Evolutionary conservation across 352 stramenopile genomes (phyloP), one percentile per base, ranked within the genome.

Genomic region (Thalassiosira hispida): DNA sequence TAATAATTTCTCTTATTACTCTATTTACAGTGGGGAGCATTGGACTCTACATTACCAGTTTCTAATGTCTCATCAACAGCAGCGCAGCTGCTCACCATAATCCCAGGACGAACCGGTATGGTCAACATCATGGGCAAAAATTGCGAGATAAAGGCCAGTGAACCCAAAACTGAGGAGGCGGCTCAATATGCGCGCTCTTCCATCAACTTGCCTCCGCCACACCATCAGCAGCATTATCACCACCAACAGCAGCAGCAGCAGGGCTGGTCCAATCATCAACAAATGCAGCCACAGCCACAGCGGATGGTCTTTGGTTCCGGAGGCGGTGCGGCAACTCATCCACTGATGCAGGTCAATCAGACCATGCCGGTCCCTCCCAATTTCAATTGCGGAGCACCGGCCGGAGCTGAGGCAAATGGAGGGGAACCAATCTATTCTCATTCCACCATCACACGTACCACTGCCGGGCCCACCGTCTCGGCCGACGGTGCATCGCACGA

Each of bases 101-200:
- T 80, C 18, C 63, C 63, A 40, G 72, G 65, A 70, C 31, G 33
- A 46, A 74, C 76, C 57, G 81, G 85, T 16, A 66, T 70, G 23
- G 20, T 91, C n/a, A 67, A 76, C 18, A 91, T 91, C 63, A 73
- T 80, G 69, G 79, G 74, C 6, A 91, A 91, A 57, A 65, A 62
- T 14, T 88, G 83, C 29, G 85, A 91, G 57, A 53, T 91, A 20
- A 91, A 91, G 60, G 65, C 74, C 23, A 73, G 71, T 16, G 66
- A 87, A 52, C 83, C 83, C 1, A 87, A 86, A 66, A 62, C 77
- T 42, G 60, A 23, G 1, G 57, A 69, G n/a, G 22, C 57, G 14
- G 18, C 46, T 44, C 53, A 74, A 1, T 18, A 18, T 53, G 61
- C 61, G 22, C 16, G 4, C 18, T 3, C 29, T 35, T 20, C 25